Conservation (phyloP, 495 filamentous ascomycete genomes). For the Stereocaulon alpinum region DNA sequence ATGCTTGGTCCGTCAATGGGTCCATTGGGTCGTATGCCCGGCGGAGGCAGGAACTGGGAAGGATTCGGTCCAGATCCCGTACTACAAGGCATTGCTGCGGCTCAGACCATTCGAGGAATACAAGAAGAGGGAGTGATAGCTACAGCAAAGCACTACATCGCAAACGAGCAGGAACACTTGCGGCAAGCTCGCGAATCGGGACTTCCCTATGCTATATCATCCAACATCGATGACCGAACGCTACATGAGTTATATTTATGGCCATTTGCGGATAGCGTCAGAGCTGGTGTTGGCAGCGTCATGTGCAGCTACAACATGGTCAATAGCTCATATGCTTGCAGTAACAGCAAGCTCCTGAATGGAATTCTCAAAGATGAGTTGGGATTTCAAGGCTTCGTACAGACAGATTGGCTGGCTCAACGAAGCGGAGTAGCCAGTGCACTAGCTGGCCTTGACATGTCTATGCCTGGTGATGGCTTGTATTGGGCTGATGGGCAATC, state of each 20-base stretch:
- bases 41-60: slow-evolving; percentile 89
- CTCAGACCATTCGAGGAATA: slow-evolving; percentile 65
- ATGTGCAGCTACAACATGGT: slow-evolving; percentile 89
- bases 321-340: slow-evolving; percentile 85
- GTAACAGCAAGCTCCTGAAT: slow-evolving; percentile 86
- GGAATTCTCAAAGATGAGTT: slow-evolving; percentile 90
- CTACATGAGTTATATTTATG: slow-evolving; percentile 81
- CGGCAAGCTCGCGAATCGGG: slow-evolving; percentile 65
- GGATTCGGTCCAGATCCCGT: slow-evolving; percentile 73
- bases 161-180: slow-evolving; percentile 86
- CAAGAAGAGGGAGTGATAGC: slow-evolving; percentile 74
- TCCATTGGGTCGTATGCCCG: slow-evolving; percentile 68
- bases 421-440: slow-evolving; percentile 69
- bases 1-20: slow-evolving; percentile 70
- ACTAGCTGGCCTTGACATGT: slow-evolving; percentile 83
- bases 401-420: slow-evolving; percentile 90
- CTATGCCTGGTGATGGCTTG: slow-evolving; percentile 87
- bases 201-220: slow-evolving; percentile 60
- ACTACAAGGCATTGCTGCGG: slow-evolving; percentile 55
- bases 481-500: slow-evolving; percentile 65
- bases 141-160: slow-evolving; percentile 70
- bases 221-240: slow-evolving; percentile 73
- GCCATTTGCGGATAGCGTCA: slow-evolving; percentile 81
- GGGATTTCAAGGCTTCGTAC: slow-evolving; percentile 89
- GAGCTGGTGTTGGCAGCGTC: slow-evolving; percentile 74